phyloP scores from a whole-genome alignment of 495 filamentous ascomycete genomes.

The Hypoxylon trugodes region DNA sequence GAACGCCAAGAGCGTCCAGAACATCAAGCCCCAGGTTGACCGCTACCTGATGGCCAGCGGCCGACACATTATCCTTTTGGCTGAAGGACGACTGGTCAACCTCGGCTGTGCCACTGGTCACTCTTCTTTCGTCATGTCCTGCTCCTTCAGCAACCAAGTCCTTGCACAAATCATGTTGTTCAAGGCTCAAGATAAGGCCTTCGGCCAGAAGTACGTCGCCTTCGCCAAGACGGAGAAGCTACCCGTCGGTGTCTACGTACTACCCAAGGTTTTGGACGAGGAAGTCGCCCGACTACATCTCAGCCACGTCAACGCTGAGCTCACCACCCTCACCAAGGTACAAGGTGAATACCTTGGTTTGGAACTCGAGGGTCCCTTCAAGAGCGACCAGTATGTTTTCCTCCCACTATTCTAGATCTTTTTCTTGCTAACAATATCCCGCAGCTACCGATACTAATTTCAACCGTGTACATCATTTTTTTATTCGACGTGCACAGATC shows the following conservation, averaged over 20 bases:
- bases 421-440: constrained; percentile 43
- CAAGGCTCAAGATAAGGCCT: constrained; percentile 88
- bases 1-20: constrained; percentile 87
- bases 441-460: constrained; percentile 68
- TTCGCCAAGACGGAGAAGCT: constrained; percentile 92
- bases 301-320: constrained; percentile 92
- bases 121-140: constrained; percentile 99
- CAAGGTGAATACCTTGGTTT: constrained; percentile 96
- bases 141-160: constrained; percentile 99
- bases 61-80: constrained; percentile 96
- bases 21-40: constrained; percentile 99
- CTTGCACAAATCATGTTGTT: constrained; percentile 98
- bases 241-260: constrained; percentile 89
- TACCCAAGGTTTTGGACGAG: constrained; percentile 98
- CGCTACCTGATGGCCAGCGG: constrained; percentile 94
- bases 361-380: constrained; percentile 86
- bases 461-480: constrained; percentile 38
- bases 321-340: constrained; percentile 80
- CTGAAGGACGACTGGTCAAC: constrained; percentile 98
- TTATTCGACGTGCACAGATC: constrained; percentile 38
- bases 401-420: not conserved
- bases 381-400: constrained; percentile 76
- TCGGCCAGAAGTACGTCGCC: constrained; percentile 92
- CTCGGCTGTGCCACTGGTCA: constrained; percentile 98
- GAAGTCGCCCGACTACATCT: constrained; percentile 95